A percentile compares a stretch with the other conserved stretches of the same genome.
Evolutionary conservation across 2,329 filamentous ascomycete species (phyloP).

Genomic region (Alternaria ethzedia): DNA sequence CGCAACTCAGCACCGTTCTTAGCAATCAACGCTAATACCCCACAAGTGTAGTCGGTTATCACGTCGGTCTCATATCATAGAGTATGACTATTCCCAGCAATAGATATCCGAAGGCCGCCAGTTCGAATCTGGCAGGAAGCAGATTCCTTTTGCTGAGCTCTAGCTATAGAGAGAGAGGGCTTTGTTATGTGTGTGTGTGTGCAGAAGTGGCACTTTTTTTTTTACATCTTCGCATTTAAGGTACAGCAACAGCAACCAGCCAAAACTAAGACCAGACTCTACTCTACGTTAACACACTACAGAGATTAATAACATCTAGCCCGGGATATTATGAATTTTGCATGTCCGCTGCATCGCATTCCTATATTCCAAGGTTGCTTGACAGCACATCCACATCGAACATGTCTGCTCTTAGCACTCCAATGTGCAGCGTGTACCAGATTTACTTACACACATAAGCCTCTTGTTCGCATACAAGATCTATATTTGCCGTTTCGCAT

Average conservation of each 20-base stretch:
- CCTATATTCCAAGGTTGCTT: not conserved
- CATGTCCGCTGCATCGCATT: not conserved
- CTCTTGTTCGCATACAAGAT: not conserved
- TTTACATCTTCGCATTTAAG: not conserved
- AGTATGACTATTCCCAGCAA: slow-evolving; percentile 36
- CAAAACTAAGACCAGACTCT: not conserved
- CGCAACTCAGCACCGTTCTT: not conserved
- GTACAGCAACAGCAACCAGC: not conserved
- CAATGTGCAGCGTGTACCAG: not conserved
- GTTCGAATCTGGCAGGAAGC: slow-evolving; percentile 46
- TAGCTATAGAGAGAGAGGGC: not conserved
- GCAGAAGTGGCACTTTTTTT: not conserved
- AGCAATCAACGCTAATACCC: not conserved
- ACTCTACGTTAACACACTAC: not conserved
- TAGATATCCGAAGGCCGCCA: slow-evolving; percentile 45
- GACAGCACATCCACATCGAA: not conserved
- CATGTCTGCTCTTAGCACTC: not conserved
- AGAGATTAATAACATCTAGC: not conserved
- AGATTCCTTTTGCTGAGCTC: slow-evolving; percentile 16
- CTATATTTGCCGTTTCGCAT: not conserved
- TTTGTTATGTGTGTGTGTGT: not conserved
- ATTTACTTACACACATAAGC: not conserved
- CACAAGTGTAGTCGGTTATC: slow-evolving; percentile 45
- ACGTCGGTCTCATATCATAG: slow-evolving; percentile 45
- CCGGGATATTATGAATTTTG: not conserved